Percentiles rank a stretch among this genome's conserved stretches.
phyloP scores from a whole-genome alignment of 1,139 yeast species.

The Debaryomycetaceae sp. region DNA sequence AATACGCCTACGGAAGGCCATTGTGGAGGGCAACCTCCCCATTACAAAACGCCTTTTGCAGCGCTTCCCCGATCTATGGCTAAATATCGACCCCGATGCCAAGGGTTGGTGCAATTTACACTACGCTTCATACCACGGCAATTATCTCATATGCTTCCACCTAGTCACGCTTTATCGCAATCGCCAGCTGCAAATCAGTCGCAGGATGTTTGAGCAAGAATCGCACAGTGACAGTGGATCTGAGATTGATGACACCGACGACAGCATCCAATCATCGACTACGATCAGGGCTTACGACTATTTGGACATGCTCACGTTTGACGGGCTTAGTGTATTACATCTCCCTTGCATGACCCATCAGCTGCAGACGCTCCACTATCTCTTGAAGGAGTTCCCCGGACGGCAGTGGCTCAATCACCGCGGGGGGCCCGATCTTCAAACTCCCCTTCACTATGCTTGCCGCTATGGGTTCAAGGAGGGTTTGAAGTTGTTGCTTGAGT shows the following conservation, averaged over 20 bases:
- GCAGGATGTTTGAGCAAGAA: too few species aligned
- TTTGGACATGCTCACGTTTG: slow-evolving; percentile 55
- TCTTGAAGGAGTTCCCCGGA: slow-evolving; percentile 76
- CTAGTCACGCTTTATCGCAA: slow-evolving; percentile 32
- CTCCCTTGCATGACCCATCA: slow-evolving; percentile 61
- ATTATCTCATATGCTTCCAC: slow-evolving; percentile 71
- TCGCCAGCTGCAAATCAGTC: too few species aligned
- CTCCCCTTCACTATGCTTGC: slow-evolving; percentile 76
- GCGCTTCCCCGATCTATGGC: slow-evolving; percentile 72
- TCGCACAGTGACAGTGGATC: too few species aligned
- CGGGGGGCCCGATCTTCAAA: slow-evolving; percentile 52
- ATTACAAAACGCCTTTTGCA: slow-evolving; percentile 68
- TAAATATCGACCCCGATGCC: slow-evolving; percentile 59
- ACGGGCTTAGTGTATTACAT: slow-evolving; percentile 72
- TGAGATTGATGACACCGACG: too few species aligned
- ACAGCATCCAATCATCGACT: too few species aligned
- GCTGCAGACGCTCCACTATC: slow-evolving; percentile 74
- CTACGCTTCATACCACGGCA: slow-evolving; percentile 79
- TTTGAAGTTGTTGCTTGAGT: slow-evolving; percentile 63
- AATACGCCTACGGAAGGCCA: slow-evolving; percentile 67
- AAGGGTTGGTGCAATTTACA: slow-evolving; percentile 91
- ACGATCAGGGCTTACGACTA: too few species aligned
- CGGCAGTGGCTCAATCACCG: slow-evolving; percentile 51
- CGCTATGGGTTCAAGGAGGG: slow-evolving; percentile 66
- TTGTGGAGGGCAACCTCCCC: slow-evolving; percentile 64